Evolutionary conservation across 345 rosid genomes (phyloP), one percentile per base, ranked within the genome.

Genomic region (Turnera subulata): DNA sequence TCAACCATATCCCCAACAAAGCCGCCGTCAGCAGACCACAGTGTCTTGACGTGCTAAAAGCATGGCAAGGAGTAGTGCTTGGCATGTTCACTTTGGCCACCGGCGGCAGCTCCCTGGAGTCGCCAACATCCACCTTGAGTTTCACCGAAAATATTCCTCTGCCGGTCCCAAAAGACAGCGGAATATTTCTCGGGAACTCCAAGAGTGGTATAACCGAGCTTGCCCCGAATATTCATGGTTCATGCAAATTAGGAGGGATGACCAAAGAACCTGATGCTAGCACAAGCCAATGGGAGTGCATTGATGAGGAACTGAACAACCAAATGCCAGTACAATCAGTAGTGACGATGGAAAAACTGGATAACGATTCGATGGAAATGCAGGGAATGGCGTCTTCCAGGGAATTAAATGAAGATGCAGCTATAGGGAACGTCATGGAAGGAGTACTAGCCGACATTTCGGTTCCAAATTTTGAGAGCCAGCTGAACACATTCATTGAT

Each of bases 21-120:
- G 29, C 20, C 1, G n/a, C 37, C 21, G 33, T 14, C 6, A 51
- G 39, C 48, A 59, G 79, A 47, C 70, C 78, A 3, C 76, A 50
- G 50, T 79, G 84, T 46, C 84, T 79, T 9, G 84, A 80, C 65
- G 69, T 80, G 0, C 71, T 76, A 37, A 76, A 62, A 64, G 80
- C 72, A 1, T 72, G 80, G 80, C 80, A 69, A 52, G 66, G 76
- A 8, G 61, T 73, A 0, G 74, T 73, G 6, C 53, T 67, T 24
- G 68, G 74, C 6, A 58, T 69, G 73, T 73, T 77, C 19, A 35
- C n/a, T n/a, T n/a, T n/a, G n/a, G n/a, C 29, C 1, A 51, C 58
- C 14, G 45, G 51, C 9, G 46, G 33, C 16, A 51, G 40, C 40
- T 56, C 14, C 42, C 72, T 77, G 21, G 66, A 77, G 39, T 77